A percentile compares a stretch with the other conserved stretches of the same genome.
Conservation (phyloP, 2,329 filamentous ascomycete genomes). For the Fonsecaea pedrosoi region DNA sequence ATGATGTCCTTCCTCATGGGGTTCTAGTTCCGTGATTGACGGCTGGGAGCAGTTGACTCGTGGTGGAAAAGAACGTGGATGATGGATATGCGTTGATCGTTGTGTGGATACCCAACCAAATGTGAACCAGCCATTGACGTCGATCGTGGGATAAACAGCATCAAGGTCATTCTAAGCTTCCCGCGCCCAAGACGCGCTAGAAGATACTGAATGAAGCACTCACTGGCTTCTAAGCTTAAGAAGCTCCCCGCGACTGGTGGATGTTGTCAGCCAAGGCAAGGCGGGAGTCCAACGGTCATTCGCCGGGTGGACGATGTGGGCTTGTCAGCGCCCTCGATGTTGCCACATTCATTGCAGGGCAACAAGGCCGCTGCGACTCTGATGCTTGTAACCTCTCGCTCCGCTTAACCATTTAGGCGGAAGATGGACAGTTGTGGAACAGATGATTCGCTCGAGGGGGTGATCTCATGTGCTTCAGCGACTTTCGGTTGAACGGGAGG, state of each 20-base stretch:
- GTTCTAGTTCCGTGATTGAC: slow-evolving; percentile 13
- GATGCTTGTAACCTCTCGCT: not conserved
- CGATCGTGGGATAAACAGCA: not conserved
- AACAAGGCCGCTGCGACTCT: not conserved
- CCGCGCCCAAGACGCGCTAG: slow-evolving; percentile 18
- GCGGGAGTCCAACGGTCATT: slow-evolving; percentile 12
- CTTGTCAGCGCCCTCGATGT: not conserved
- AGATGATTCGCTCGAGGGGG: not conserved
- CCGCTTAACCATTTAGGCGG: slow-evolving; percentile 14
- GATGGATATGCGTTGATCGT: slow-evolving; percentile 6
- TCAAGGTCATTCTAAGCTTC: slow-evolving; percentile 15
- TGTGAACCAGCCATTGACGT: slow-evolving; percentile 18
- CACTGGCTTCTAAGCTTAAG: not conserved
- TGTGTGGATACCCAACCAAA: not conserved
- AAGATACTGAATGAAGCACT: slow-evolving; percentile 10
- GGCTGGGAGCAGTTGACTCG: slow-evolving; percentile 7
- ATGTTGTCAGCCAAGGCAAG: slow-evolving; percentile 10
- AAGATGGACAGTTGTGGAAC: not conserved
- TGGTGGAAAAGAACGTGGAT: slow-evolving; percentile 6
- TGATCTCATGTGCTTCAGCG: not conserved
- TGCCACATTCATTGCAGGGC: not conserved
- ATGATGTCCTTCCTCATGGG: slow-evolving; percentile 22
- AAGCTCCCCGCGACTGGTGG: not conserved
- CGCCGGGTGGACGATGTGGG: slow-evolving; percentile 3
- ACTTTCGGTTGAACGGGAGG: not conserved